These are phyloP conservation scores for Pleurotus eryngii DNA, from an alignment of 768 basidiomycete species.

Conservation along the genomic window DNA sequence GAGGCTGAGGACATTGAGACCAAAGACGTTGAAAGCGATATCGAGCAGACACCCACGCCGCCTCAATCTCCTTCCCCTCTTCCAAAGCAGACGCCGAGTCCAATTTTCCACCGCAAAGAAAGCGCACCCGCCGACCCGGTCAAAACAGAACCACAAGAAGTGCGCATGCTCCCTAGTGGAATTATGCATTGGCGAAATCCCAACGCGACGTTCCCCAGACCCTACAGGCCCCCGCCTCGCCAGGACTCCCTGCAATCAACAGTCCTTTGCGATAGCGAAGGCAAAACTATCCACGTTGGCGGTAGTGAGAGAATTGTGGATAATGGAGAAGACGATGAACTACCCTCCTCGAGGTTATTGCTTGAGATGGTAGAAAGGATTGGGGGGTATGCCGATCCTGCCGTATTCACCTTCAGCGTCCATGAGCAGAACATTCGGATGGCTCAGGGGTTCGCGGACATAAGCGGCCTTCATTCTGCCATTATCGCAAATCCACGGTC, in stretches of 20 bases:
- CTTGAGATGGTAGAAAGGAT: slow-evolving; percentile 3
- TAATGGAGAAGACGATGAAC: background rate
- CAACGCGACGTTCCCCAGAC: background rate
- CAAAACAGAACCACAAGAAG: background rate
- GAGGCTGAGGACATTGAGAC: background rate
- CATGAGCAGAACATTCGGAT: slow-evolving; percentile 19
- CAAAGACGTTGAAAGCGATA: background rate
- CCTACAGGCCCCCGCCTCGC: background rate
- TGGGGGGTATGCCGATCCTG: slow-evolving; percentile 13
- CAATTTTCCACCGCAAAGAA: background rate
- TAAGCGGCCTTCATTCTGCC: slow-evolving; percentile 22
- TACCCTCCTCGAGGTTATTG: background rate
- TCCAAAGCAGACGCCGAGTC: background rate
- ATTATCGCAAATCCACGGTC: slow-evolving; percentile 13
- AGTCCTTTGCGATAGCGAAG: slow-evolving; percentile 15
- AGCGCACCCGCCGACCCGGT: background rate
- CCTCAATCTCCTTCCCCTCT: slow-evolving; percentile 1
- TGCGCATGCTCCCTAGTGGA: background rate
- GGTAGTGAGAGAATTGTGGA: slow-evolving; percentile 7
- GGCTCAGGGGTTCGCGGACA: slow-evolving; percentile 14
- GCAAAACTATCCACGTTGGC: slow-evolving; percentile 16
- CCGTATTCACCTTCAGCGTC: slow-evolving; percentile 27
- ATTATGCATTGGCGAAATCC: background rate
- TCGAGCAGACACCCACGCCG: background rate
- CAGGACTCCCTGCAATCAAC: background rate